Evolutionary conservation across 2,329 filamentous ascomycete species (phyloP), one percentile per base, ranked within the genome.

Genomic region (Tolypocladium sp.): DNA sequence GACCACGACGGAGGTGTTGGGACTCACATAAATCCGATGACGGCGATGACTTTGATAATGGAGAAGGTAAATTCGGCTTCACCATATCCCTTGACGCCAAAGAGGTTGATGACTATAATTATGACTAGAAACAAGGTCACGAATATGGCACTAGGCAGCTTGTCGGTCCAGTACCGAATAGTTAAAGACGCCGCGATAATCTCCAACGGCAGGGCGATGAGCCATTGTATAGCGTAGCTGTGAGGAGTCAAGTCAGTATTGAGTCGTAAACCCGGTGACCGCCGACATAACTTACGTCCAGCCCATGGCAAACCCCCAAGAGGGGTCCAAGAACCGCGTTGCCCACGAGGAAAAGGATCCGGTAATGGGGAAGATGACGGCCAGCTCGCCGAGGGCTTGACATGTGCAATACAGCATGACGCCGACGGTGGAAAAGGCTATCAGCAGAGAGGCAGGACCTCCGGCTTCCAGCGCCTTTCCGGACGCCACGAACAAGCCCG

Each of bases 281-380:
- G 20, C 30, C 17, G 15, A 30, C 49, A 5, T 27, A 15, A 80
- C 84, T 73, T 72, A 90, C 81, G 95, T 96, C 91, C 91, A 96
- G 20, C 91, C 92, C 90, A 96, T 95, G 53, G 91, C 90, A 69
- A 96, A 96, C 0, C 92, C 92, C 91, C 91, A 96, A 0, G 92
- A 92, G 1, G 92, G 93, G 69, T 97, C 92, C 22, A 97, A 74
- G 68, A 97, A 97, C 25, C 93, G 85, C 35, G 91, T 96, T 20
- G 92, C 94, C 76, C 92, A 97, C 8, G 91, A 87, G 1, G 91
- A 90, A 70, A 97, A 97, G 3, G 92, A 95, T 58, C 93, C 93
- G 27, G 92, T 90, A 30, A 97, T 89, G 3, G 93, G 93, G 66
- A 93, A 97, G 15, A 92, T 76, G n/a, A 97, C 92, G 17, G 92